phyloP scores from a whole-genome alignment of 192 early-diverging fungal species.

The Entomortierella chlamydospora region DNA sequence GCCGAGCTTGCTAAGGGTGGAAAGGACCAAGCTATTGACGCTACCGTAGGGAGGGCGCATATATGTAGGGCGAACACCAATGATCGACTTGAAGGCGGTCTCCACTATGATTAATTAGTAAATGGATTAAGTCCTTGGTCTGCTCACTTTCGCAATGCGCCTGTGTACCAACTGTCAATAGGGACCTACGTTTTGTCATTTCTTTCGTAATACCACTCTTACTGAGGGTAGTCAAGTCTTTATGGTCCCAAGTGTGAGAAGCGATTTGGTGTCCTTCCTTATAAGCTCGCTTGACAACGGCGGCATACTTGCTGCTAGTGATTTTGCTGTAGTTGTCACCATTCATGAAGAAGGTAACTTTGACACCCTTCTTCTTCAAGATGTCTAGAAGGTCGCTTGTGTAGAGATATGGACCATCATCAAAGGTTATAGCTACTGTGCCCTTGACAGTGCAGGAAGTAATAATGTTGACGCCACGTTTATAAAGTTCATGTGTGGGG shows the following conservation, averaged over 20 bases:
- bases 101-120: conserved; percentile 35
- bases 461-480: not conserved
- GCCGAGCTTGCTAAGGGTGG: conserved; percentile 40
- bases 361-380: conserved; percentile 12
- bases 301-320: conserved; percentile 2
- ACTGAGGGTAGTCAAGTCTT: conserved; percentile 21
- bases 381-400: conserved; percentile 25
- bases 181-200: conserved; percentile 16
- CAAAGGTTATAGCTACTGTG: conserved; percentile 52
- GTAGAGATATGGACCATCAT: conserved; percentile 19
- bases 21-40: conserved; percentile 16
- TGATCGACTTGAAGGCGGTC: conserved; percentile 54
- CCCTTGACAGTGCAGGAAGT: conserved; percentile 49
- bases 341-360: conserved; percentile 49
- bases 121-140: too few relatives aligned
- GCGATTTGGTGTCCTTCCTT: conserved; percentile 69
- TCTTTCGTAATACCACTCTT: not conserved
- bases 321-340: conserved; percentile 27
- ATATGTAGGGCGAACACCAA: conserved; percentile 62
- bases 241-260: conserved; percentile 60
- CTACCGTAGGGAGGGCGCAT: conserved; percentile 69
- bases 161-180: too few relatives aligned
- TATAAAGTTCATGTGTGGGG: not conserved
- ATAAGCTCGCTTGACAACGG: conserved; percentile 50
- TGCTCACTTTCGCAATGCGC: not conserved